Conservation (phyloP, 305 asterid species). For the Ilex paraguariensis region DNA sequence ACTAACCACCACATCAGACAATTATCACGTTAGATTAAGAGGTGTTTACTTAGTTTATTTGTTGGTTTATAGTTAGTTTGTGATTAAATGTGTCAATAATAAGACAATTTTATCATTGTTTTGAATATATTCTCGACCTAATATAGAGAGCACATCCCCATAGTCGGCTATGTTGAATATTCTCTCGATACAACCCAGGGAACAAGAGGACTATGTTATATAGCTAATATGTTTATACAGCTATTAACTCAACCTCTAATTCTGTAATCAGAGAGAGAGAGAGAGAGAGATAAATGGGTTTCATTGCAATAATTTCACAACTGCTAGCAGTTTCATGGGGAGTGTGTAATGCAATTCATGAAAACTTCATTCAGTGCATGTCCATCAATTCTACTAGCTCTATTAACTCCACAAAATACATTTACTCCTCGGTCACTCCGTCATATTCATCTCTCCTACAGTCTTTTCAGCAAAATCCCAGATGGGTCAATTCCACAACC, state of each 20-base stretch:
- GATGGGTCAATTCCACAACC: constrained; percentile 33
- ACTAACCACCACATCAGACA: too few relatives aligned
- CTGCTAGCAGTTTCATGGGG: constrained; percentile 7
- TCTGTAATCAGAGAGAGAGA: neutral
- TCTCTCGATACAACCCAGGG: too few relatives aligned
- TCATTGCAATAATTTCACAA: constrained; percentile 4
- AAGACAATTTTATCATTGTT: too few relatives aligned
- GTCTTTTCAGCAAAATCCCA: constrained; percentile 36
- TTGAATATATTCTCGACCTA: too few relatives aligned
- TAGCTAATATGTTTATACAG: too few relatives aligned
- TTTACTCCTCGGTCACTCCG: constrained; percentile 24
- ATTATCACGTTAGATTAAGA: too few relatives aligned
- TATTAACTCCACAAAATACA: constrained; percentile 14
- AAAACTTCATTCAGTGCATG: constrained; percentile 29
- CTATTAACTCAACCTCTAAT: neutral
- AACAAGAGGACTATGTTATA: too few relatives aligned
- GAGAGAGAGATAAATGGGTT: constrained; percentile 5
- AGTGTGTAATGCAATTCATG: constrained; percentile 20
- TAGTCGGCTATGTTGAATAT: too few relatives aligned
- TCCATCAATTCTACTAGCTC: constrained; percentile 15
- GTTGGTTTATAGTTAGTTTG: too few relatives aligned
- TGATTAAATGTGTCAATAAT: too few relatives aligned
- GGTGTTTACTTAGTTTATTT: too few relatives aligned
- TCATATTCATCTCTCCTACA: constrained; percentile 28
- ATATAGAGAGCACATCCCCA: too few relatives aligned